Base-by-base conservation (phyloP, 306 rosid species). In the Styphnolobium japonicum region DNA sequence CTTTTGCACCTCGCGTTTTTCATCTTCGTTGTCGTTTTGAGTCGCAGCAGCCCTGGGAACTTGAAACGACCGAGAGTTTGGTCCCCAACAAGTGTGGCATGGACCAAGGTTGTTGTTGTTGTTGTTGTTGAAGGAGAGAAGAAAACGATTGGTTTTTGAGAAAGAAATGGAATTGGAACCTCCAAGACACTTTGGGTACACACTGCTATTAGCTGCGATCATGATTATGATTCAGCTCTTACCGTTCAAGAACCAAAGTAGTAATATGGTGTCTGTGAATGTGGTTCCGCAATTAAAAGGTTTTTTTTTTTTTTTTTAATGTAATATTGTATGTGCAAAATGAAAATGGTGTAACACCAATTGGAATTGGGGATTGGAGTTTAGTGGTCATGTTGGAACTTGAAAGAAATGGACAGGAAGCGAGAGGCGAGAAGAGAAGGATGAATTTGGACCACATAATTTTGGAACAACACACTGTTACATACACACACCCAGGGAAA, bases 11-110 rank as follows among this genome's bases (percentile, higher is more conserved):
- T 52, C 22, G 39, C 9, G 19, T 1, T 69, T 34, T 9, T 67
- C 83, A 16, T 66, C 51, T 4, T 46, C 83, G 21, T 57, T 52
- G 3, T 6, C 65, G 8, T 71, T 66, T 56, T 76, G 79, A n/a
- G n/a, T n/a, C n/a, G 79, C 77, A 48, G 75, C 36, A 18, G 85
- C 84, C 67, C 78, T 45, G 6, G 80, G 76, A 60, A 22, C 65
- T 55, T 18, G 43, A 21, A 51, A 25, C 9, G 60, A 71, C 25
- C 37, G 81, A 71, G 58, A 37, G 18, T 46, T 67, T 0, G 37
- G 67, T 29, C 18, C 43, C 66, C 10, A 27, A 4, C 52, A 46
- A 15, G 10, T 22, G 45, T 8, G 15, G 71, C 19, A n/a, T 7
- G 42, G 69, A 42, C 12, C 51, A 33, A 37, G 9, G 14, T 48